phyloP scores from a whole-genome alignment of 2,329 filamentous ascomycete species.

The Colletotrichum eleusines region DNA sequence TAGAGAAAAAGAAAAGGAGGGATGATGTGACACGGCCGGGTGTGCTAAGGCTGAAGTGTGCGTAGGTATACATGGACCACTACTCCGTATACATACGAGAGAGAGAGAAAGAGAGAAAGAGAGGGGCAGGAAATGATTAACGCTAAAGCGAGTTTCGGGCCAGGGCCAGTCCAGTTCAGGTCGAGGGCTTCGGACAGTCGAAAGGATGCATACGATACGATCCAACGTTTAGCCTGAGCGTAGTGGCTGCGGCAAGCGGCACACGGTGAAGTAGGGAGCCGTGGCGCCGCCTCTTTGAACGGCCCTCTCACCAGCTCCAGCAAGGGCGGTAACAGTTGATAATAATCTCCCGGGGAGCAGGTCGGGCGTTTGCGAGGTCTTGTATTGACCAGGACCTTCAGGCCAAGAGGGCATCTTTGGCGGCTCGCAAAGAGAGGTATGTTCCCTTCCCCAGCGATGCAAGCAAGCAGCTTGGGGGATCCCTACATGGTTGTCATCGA shows the following conservation, averaged over 20 bases:
- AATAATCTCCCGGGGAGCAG: neutral
- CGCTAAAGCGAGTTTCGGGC: constrained; percentile 33
- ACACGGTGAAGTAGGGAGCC: constrained; percentile 5
- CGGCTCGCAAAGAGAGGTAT: neutral
- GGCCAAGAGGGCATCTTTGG: neutral
- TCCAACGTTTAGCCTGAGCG: constrained; percentile 20
- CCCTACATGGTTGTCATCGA: neutral
- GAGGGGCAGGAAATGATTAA: constrained; percentile 2
- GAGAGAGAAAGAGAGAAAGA: neutral
- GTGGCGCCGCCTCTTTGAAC: constrained; percentile 4
- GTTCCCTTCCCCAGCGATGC: neutral
- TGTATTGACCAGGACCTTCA: neutral
- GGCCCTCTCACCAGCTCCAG: neutral
- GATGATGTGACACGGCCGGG: constrained; percentile 37
- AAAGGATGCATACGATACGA: constrained; percentile 9
- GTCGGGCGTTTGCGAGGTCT: constrained; percentile 15
- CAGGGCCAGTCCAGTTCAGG: constrained; percentile 24
- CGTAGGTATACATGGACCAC: constrained; percentile 8
- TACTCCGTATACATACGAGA: neutral
- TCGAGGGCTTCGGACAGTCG: constrained; percentile 34
- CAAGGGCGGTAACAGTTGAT: constrained; percentile 6
- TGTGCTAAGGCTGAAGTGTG: constrained; percentile 38
- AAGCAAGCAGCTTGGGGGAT: neutral
- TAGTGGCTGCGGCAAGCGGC: constrained; percentile 36
- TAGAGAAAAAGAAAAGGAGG: constrained; percentile 36